Base-by-base conservation (phyloP, 768 basidiomycete species). In the Leccinum imitatum region DNA sequence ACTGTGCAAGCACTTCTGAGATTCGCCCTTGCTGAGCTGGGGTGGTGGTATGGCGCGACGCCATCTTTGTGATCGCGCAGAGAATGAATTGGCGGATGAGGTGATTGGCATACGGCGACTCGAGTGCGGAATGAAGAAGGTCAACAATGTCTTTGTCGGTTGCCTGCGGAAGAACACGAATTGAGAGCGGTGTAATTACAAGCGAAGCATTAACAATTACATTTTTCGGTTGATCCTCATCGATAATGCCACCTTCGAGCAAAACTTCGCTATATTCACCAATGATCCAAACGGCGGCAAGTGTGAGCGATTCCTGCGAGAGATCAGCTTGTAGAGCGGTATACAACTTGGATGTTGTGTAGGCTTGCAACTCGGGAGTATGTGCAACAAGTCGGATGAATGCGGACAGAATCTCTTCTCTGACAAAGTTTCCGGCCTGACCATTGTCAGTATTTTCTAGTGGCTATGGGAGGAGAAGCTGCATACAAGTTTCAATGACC, bases 331-430 rank as follows among this genome's bases (percentile, higher is more conserved):
- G 89, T 21, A 99, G 84, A 6, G 96, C 90, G 4, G 87, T 80
- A 71, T 93, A 98, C 10, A 99, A 77, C 68, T 91, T 91, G 55
- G 94, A 96, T 6, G 93, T 86, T 1, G 95, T 97, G 74, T 99
- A 98, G 3, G 87, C 87, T 75, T 99, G 97, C 21, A 99, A 79
- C 71, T 99, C 97, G 1, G 96, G 95, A 0, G 97, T 98, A 73
- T 99, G 94, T 27, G 92, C 92, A 0, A 98, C 95, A 30, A 99
- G 84, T 25, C 97, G 89, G 65, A 99, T 93, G 75, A 99, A 99
- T 2, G 90, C 87, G 0, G 96, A 93, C 19, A 98, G 75, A 48
- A 98, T 92, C 72, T 99, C 97, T 74, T 98, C 97, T 62, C 94
- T 84, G 21, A 99, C 96, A 67, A 92, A 98, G 76, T 99, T 98